Conservation (phyloP, 345 rosid genomes). For the Gynandropsis gynandra region DNA sequence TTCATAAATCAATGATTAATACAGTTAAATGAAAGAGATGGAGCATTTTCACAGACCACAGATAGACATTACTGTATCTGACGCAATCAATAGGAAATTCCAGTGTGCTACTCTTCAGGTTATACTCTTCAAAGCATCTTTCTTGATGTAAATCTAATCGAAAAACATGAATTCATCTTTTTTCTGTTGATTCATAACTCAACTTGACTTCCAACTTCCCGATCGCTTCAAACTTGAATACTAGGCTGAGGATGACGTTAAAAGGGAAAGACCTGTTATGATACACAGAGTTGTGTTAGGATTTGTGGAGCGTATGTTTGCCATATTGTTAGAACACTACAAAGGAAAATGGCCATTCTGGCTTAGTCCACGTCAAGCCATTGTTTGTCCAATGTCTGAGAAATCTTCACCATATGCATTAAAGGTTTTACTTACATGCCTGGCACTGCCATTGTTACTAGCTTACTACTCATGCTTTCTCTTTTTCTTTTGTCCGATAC, state of each 20-base stretch:
- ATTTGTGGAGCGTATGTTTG: no score
- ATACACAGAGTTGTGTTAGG: conserved; percentile 72
- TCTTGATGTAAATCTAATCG: neutral
- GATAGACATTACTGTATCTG: no score
- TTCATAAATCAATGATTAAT: no score
- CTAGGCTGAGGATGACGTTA: conserved; percentile 75
- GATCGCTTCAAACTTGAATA: conserved; percentile 50
- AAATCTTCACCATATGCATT: no score
- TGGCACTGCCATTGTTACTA: no score
- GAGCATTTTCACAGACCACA: no score
- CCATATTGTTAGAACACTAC: conserved; percentile 65
- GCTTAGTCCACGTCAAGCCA: conserved; percentile 86
- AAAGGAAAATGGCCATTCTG: conserved; percentile 89
- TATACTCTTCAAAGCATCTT: neutral
- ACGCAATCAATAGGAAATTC: no score
- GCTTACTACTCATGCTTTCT: no score
- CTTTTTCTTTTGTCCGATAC: conserved; percentile 9
- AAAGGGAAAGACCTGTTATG: conserved; percentile 68
- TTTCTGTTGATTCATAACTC: conserved; percentile 25
- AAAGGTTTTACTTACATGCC: conserved; percentile 45
- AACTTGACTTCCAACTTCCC: conserved; percentile 89
- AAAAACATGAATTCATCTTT: conserved; percentile 11
- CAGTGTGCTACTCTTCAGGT: conserved; percentile 87
- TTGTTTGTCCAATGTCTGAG: conserved; percentile 77
- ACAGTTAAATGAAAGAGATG: no score